These are phyloP conservation scores for Alternaria atra DNA, from an alignment of 2,329 filamentous ascomycete genomes.

Conservation along the genomic window DNA sequence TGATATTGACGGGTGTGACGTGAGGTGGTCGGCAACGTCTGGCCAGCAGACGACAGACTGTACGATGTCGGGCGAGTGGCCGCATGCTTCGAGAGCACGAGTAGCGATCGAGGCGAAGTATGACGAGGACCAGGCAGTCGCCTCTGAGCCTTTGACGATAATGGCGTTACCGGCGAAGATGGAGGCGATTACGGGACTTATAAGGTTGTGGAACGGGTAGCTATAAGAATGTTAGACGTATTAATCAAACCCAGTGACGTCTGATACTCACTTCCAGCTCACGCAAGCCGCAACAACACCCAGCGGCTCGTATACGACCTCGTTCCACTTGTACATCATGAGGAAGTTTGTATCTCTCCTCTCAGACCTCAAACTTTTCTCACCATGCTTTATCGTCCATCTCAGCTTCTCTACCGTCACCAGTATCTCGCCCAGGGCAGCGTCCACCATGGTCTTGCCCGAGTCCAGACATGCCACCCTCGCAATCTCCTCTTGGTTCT, in stretches of 20 bases:
- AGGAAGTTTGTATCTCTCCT: slow-evolving; percentile 85
- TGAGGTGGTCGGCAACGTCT: slow-evolving; percentile 79
- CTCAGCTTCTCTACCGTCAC: slow-evolving; percentile 93
- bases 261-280: slow-evolving; percentile 83
- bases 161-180: slow-evolving; percentile 92
- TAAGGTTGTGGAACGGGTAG: slow-evolving; percentile 84
- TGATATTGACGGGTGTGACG: slow-evolving; percentile 81
- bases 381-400: slow-evolving; percentile 93
- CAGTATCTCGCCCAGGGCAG: slow-evolving; percentile 90
- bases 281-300: slow-evolving; percentile 93
- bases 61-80: slow-evolving; percentile 81
- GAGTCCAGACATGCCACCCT: slow-evolving; percentile 88
- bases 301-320: slow-evolving; percentile 88
- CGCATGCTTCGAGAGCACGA: slow-evolving; percentile 81
- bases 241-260: background rate
- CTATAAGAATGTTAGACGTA: slow-evolving; percentile 35
- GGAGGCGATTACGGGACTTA: slow-evolving; percentile 88
- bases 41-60: slow-evolving; percentile 92
- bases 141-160: slow-evolving; percentile 92
- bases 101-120: slow-evolving; percentile 85
- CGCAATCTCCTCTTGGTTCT: slow-evolving; percentile 89
- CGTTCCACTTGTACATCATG: slow-evolving; percentile 95
- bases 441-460: slow-evolving; percentile 96
- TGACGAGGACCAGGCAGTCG: slow-evolving; percentile 88
- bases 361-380: slow-evolving; percentile 77